A percentile compares a stretch with the other conserved stretches of the same genome.
phyloP scores from a whole-genome alignment of 345 rosid genomes.

The Eucalyptus sideroxylon region DNA sequence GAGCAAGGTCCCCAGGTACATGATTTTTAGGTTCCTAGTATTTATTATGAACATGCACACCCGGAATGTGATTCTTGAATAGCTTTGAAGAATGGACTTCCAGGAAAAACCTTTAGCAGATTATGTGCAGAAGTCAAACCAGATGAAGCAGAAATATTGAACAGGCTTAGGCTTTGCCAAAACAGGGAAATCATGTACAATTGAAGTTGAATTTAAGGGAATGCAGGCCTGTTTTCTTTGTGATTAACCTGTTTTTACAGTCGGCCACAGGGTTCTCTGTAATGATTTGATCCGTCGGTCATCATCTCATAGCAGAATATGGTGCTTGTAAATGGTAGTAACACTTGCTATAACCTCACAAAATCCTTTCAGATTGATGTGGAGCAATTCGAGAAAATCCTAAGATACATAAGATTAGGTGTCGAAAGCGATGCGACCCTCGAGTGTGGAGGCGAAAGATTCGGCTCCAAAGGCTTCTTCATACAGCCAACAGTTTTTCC shows the following conservation, averaged over 20 bases:
- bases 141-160: neutral
- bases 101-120: neutral
- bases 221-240: neutral
- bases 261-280: neutral
- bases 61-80: neutral
- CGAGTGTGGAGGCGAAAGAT: conserved; percentile 78
- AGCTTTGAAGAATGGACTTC: neutral
- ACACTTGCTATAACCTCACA: neutral
- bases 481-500: conserved; percentile 96
- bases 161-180: neutral
- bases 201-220: neutral
- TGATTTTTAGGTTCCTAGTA: neutral
- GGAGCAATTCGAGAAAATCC: conserved; percentile 66
- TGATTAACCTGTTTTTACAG: neutral
- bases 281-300: neutral
- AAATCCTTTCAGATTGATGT: conserved; percentile 35
- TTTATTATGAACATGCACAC: neutral
- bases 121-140: neutral
- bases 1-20: neutral
- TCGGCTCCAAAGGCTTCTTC: conserved; percentile 70
- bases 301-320: neutral
- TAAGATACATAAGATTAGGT: conserved; percentile 59
- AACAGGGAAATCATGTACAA: neutral
- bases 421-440: conserved; percentile 67
- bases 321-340: neutral